Percentiles rank a stretch among this genome's conserved stretches.
Conservation (phyloP, 2,329 filamentous ascomycete species). For the Alternaria burnsii region DNA sequence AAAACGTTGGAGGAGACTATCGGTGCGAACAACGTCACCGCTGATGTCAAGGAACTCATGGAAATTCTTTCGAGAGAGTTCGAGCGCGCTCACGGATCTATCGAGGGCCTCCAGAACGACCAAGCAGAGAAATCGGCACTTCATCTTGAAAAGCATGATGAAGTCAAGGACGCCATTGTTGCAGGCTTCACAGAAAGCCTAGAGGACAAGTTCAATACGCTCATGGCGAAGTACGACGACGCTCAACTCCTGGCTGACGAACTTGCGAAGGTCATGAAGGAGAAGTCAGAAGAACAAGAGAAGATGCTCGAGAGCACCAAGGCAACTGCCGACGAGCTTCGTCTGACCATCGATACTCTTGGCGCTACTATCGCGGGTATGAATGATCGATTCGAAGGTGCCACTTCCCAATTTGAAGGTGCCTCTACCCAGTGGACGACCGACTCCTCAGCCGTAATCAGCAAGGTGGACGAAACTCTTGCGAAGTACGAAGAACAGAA, state of each 20-base stretch:
- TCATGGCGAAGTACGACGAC: constrained; percentile 89
- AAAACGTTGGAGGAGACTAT: constrained; percentile 77
- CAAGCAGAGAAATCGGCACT: constrained; percentile 68
- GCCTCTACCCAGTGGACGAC: constrained; percentile 86
- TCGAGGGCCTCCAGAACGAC: constrained; percentile 83
- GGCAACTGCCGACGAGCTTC: constrained; percentile 84
- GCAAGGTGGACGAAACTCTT: constrained; percentile 80
- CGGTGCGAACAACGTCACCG: constrained; percentile 55
- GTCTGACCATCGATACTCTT: constrained; percentile 83
- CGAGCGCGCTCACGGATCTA: constrained; percentile 81
- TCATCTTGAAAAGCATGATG: constrained; percentile 66
- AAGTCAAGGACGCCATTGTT: constrained; percentile 64
- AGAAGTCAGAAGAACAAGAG: constrained; percentile 75
- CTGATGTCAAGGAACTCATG: constrained; percentile 67
- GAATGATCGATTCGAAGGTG: constrained; percentile 74
- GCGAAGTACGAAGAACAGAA: constrained; percentile 80
- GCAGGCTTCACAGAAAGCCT: constrained; percentile 65
- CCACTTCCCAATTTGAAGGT: constrained; percentile 81
- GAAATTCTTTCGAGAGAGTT: constrained; percentile 85
- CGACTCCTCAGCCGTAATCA: constrained; percentile 86
- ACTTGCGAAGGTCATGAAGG: constrained; percentile 75
- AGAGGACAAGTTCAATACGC: constrained; percentile 80
- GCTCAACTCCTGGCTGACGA: constrained; percentile 78
- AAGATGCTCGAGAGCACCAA: constrained; percentile 79
- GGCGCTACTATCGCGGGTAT: constrained; percentile 66